Evolutionary conservation across 148 eudicot species (phyloP).

Genomic region (Amaranthus cruentus): DNA sequence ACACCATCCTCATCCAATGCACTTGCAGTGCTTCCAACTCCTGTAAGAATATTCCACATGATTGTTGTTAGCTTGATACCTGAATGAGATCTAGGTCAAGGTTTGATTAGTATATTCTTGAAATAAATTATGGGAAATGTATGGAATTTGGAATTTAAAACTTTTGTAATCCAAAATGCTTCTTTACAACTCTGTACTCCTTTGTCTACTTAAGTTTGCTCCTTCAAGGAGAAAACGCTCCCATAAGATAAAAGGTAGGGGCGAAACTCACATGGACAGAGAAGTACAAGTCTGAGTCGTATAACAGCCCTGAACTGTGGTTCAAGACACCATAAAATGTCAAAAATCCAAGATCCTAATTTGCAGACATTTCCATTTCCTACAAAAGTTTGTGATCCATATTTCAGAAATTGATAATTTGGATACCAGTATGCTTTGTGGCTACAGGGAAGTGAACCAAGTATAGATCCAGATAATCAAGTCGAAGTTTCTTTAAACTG

Average conservation of each 20-base stretch:
- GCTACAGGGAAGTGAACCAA: conserved; percentile 91
- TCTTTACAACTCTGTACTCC: no score
- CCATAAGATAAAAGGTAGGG: no score
- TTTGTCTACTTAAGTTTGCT: no score
- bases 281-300: background rate
- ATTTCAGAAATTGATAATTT: background rate
- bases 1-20: conserved; percentile 82
- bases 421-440: conserved; percentile 74
- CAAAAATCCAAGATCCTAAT: background rate
- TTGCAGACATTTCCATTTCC: background rate
- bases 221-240: no score
- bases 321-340: background rate
- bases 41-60: conserved; percentile 26
- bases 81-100: no score
- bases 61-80: background rate
- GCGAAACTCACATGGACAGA: background rate
- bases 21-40: conserved; percentile 81
- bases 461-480: conserved; percentile 82
- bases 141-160: no score
- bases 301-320: background rate
- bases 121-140: no score
- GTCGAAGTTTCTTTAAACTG: conserved; percentile 75
- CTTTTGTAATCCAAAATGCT: no score
- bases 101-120: no score
- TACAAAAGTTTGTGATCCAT: background rate